These are phyloP conservation scores for Ogataea ganodermae DNA, from an alignment of 805 yeast genomes.

Conservation along the genomic window DNA sequence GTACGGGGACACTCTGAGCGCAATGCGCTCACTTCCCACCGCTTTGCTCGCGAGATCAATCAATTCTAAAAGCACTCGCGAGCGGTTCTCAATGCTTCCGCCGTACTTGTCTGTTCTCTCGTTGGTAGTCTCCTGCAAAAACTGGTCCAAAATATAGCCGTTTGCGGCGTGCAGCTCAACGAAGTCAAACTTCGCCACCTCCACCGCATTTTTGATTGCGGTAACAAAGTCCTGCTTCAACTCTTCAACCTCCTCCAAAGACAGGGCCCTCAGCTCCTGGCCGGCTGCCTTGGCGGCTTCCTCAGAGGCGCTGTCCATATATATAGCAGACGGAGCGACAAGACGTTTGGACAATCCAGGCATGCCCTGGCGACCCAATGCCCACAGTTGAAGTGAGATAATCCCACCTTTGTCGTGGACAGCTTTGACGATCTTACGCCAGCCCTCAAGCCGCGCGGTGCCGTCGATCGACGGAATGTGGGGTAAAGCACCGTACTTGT, in stretches of 20 bases:
- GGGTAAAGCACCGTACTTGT: conserved; percentile 43
- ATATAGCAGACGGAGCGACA: conserved; percentile 37
- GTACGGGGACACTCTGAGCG: conserved; percentile 53
- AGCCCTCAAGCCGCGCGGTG: conserved; percentile 45
- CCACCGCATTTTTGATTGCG: conserved; percentile 44
- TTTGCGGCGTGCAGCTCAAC: conserved; percentile 46
- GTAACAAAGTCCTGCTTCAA: conserved; percentile 44
- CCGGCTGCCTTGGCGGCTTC: conserved; percentile 12
- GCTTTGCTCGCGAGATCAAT: conserved; percentile 52
- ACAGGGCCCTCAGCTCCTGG: conserved; percentile 25
- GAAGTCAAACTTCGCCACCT: conserved; percentile 42
- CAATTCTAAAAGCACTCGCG: conserved; percentile 45
- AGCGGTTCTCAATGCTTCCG: conserved; percentile 44
- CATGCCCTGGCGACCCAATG: conserved; percentile 41
- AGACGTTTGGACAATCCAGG: conserved; percentile 38
- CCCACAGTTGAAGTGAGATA: conserved; percentile 52
- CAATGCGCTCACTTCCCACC: conserved; percentile 52
- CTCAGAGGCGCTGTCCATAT: conserved; percentile 24
- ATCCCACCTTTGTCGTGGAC: conserved; percentile 51
- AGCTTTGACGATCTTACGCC: conserved; percentile 47
- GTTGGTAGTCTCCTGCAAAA: conserved; percentile 39
- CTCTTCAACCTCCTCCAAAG: conserved; percentile 40
- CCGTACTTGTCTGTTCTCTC: conserved; percentile 47
- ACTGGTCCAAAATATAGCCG: conserved; percentile 43
- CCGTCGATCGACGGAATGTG: conserved; percentile 51